These are phyloP conservation scores for Neurospora sp. DNA, from an alignment of 2,329 filamentous ascomycete species.

Conservation along the genomic window DNA sequence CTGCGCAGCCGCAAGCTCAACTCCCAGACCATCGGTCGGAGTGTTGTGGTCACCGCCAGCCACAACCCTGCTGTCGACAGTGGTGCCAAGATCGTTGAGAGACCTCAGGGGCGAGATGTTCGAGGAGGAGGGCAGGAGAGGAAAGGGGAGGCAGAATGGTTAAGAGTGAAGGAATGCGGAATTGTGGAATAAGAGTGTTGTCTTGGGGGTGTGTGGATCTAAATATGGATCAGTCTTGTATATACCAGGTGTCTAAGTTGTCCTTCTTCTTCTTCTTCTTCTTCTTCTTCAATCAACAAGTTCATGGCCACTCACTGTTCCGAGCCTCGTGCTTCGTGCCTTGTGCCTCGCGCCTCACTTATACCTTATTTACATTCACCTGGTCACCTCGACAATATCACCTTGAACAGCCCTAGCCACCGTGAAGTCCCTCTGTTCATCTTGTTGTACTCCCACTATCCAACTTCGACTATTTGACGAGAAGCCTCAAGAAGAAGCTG, in stretches of 20 bases:
- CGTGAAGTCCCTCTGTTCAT: too few relatives aligned
- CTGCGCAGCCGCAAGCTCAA: constrained; percentile 83
- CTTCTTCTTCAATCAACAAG: not conserved
- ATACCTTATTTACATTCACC: too few relatives aligned
- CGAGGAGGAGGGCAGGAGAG: not conserved
- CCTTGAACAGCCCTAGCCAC: too few relatives aligned
- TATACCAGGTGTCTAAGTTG: not conserved
- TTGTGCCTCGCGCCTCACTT: not conserved
- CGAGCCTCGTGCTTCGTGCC: not conserved
- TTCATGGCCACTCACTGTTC: not conserved
- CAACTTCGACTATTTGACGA: too few relatives aligned
- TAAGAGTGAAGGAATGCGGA: not conserved
- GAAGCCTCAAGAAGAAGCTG: too few relatives aligned
- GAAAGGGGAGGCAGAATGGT: not conserved
- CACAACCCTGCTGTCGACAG: constrained; percentile 53
- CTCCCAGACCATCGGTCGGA: constrained; percentile 66
- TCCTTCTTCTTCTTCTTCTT: not conserved
- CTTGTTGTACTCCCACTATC: too few relatives aligned
- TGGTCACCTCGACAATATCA: too few relatives aligned
- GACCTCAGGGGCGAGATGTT: not conserved
- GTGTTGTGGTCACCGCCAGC: constrained; percentile 91
- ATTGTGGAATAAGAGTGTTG: not conserved
- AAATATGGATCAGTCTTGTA: not conserved
- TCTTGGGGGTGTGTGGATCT: not conserved
- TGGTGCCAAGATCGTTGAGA: not conserved